Percentiles rank a stretch among this genome's conserved stretches.
phyloP scores from a whole-genome alignment of 345 rosid species.

The Ailanthus altissimus region DNA sequence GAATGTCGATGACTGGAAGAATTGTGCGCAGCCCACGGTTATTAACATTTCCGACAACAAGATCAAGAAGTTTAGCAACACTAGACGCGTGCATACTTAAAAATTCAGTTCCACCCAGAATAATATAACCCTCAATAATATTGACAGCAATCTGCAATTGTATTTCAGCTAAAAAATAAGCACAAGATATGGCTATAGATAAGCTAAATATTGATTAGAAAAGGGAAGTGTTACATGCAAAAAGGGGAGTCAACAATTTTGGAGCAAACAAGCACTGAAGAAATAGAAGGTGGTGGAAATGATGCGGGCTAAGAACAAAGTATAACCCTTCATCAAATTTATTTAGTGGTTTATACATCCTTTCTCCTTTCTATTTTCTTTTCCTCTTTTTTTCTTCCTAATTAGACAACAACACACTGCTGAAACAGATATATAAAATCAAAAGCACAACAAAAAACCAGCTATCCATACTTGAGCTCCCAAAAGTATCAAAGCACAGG shows the following conservation, averaged over 20 bases:
- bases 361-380: neutral
- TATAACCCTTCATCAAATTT: neutral
- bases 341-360: neutral
- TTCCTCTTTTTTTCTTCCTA: too few species aligned
- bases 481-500: neutral
- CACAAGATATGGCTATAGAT: neutral
- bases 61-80: conserved; percentile 88
- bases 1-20: conserved; percentile 85
- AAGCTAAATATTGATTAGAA: neutral
- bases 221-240: neutral
- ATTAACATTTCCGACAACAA: conserved; percentile 90
- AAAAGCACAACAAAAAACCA: neutral
- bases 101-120: conserved; percentile 83
- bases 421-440: neutral
- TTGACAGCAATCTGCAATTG: conserved; percentile 74
- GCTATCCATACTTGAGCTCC: neutral
- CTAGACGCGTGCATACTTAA: conserved; percentile 73
- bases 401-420: neutral
- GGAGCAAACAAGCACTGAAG: neutral
- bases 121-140: conserved; percentile 75
- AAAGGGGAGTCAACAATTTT: neutral
- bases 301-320: neutral
- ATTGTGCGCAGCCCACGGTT: conserved; percentile 76
- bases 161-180: conserved; percentile 18
- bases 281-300: neutral